These are phyloP conservation scores for Aphanomyces stellatus DNA, from an alignment of 352 stramenopile species.

Conservation along the genomic window DNA sequence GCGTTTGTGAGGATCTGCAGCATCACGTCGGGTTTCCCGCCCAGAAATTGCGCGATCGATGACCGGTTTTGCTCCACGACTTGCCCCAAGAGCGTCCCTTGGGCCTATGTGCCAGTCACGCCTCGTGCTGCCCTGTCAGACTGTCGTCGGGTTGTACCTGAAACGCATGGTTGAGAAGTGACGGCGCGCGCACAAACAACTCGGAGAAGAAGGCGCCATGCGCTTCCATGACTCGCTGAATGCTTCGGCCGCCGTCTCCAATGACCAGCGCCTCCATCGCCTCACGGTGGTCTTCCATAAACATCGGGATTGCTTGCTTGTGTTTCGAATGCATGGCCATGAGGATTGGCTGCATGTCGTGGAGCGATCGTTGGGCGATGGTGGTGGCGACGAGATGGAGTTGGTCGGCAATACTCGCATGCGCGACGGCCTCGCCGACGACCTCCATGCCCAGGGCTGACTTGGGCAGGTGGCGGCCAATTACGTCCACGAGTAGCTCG, in stretches of 20 bases:
- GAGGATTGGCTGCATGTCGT: background rate
- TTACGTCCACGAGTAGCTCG: background rate
- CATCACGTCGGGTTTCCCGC: constrained; percentile 42
- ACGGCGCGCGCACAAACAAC: constrained; percentile 51
- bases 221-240: constrained; percentile 54
- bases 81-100: constrained; percentile 44
- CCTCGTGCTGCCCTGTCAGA: background rate
- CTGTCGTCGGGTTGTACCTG: constrained; percentile 28
- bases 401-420: background rate
- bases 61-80: constrained; percentile 72
- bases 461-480: constrained; percentile 9
- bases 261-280: constrained; percentile 42
- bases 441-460: constrained; percentile 6
- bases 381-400: background rate
- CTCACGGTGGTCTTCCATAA: constrained; percentile 39
- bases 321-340: constrained; percentile 18
- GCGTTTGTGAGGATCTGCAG: constrained; percentile 45
- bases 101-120: constrained; percentile 25
- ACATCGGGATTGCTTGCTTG: constrained; percentile 30
- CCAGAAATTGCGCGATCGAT: constrained; percentile 47
- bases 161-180: constrained; percentile 57
- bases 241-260: constrained; percentile 1
- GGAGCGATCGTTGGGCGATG: background rate
- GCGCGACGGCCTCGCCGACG: background rate
- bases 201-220: constrained; percentile 41